Percentiles rank a stretch among this genome's conserved stretches.
Conservation (phyloP, 2,329 filamentous ascomycete species). For the Colletotrichum sp. region DNA sequence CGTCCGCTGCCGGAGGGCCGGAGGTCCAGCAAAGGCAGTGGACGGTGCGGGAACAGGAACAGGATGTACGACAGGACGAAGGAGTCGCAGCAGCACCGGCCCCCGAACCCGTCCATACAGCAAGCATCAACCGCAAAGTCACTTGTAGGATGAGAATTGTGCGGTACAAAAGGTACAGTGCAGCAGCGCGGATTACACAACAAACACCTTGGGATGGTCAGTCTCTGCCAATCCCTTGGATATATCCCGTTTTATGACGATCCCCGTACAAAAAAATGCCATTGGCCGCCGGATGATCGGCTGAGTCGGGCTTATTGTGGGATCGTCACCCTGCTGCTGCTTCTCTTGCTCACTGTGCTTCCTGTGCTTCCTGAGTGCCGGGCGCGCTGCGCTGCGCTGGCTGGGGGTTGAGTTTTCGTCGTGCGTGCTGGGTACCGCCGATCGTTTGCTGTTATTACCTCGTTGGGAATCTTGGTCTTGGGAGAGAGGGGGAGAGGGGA, state of each 20-base stretch:
- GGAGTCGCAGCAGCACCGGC: neutral
- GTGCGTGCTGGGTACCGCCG: constrained; percentile 9
- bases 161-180: neutral
- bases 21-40: neutral
- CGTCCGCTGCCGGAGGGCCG: neutral
- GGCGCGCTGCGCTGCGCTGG: neutral
- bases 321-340: constrained; percentile 7
- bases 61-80: neutral
- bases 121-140: neutral
- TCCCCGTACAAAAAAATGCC: neutral
- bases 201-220: neutral
- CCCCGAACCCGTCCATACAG: neutral
- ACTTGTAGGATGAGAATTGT: neutral
- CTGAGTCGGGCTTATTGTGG: constrained; percentile 18
- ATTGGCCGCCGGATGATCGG: constrained; percentile 6
- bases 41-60: neutral
- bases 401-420: neutral
- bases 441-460: constrained; percentile 8
- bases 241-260: constrained; percentile 2
- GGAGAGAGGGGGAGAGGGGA: neutral
- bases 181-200: neutral
- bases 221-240: neutral
- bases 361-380: neutral
- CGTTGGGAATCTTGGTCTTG: neutral
- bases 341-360: too few relatives aligned